These are phyloP conservation scores for Diaporthe australafricana DNA, from an alignment of 2,329 filamentous ascomycete species.

Conservation along the genomic window DNA sequence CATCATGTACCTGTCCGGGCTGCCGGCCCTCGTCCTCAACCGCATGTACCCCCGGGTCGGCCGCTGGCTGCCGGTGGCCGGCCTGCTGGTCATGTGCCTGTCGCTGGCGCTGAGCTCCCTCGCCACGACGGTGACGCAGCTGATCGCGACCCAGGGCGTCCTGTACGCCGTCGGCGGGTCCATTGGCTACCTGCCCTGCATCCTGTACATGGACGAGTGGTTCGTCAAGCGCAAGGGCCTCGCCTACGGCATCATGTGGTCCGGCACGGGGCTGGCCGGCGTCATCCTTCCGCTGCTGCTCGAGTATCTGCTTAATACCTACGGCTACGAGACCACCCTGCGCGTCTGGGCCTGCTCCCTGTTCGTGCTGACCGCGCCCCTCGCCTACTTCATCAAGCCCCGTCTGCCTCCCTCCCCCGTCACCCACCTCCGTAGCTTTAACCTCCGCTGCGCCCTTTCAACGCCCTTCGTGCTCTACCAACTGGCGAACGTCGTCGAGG, in stretches of 20 bases:
- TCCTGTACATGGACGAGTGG: constrained; percentile 71
- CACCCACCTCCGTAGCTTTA: constrained; percentile 50
- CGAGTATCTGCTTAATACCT: constrained; percentile 59
- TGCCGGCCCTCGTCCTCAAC: constrained; percentile 60
- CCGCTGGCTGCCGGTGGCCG: constrained; percentile 55
- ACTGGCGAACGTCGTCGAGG: constrained; percentile 67
- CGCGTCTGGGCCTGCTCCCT: constrained; percentile 63
- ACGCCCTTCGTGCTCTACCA: constrained; percentile 68
- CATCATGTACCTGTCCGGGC: constrained; percentile 67
- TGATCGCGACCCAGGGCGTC: constrained; percentile 71
- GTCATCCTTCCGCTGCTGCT: constrained; percentile 65
- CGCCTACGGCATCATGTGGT: constrained; percentile 73
- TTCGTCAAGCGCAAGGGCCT: constrained; percentile 68
- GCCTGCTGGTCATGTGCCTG: constrained; percentile 63
- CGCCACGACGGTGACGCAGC: constrained; percentile 60
- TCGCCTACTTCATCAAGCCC: constrained; percentile 66
- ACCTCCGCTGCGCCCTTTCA: constrained; percentile 62
- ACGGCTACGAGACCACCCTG: constrained; percentile 64
- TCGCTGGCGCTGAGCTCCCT: constrained; percentile 65
- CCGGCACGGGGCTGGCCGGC: constrained; percentile 62
- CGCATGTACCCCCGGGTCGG: constrained; percentile 53
- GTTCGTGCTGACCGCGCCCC: constrained; percentile 62
- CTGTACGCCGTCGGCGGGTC: constrained; percentile 69
- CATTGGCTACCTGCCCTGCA: constrained; percentile 66
- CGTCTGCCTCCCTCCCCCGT: constrained; percentile 57